Percentiles rank a stretch among this genome's conserved stretches.
Evolutionary conservation across 2,329 filamentous ascomycete genomes (phyloP).

Genomic region (Teratosphaeria gauchensis): DNA sequence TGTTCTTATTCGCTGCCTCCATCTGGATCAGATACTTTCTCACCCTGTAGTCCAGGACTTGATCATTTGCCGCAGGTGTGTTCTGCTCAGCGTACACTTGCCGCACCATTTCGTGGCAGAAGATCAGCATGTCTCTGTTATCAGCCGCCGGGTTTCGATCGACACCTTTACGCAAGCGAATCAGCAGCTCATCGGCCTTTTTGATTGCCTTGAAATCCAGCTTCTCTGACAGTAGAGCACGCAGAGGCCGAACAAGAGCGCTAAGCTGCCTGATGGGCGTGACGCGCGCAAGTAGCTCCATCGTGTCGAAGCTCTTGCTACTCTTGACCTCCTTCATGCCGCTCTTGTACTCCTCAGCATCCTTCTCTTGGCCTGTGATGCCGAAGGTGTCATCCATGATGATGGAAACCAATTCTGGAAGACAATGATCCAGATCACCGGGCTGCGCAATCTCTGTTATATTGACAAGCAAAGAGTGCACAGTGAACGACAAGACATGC

Average conservation of each 20-base stretch:
- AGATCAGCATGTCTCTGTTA: conserved; percentile 74
- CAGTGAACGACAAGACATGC: conserved; percentile 87
- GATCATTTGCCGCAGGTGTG: conserved; percentile 22
- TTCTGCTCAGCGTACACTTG: conserved; percentile 54
- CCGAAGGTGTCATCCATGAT: conserved; percentile 99
- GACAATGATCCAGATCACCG: conserved; percentile 82
- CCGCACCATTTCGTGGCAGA: conserved; percentile 90
- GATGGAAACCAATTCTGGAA: conserved; percentile 66
- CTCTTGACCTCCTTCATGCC: conserved; percentile 97
- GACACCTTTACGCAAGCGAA: conserved; percentile 73
- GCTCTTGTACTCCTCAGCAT: conserved; percentile 87
- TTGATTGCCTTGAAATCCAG: conserved; percentile 72
- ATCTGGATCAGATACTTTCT: conserved; percentile 70
- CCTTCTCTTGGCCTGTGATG: conserved; percentile 84
- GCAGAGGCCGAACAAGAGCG: conserved; percentile 68
- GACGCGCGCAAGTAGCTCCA: conserved; percentile 81
- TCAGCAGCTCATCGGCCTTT: conserved; percentile 83
- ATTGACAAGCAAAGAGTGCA: conserved; percentile 79
- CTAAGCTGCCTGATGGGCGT: conserved; percentile 66
- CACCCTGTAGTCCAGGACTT: conserved; percentile 44
- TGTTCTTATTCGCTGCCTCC: conserved; percentile 64
- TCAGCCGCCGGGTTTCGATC: conserved; percentile 70
- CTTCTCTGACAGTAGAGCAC: conserved; percentile 70
- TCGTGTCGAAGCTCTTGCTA: conserved; percentile 95
- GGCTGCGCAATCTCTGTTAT: conserved; percentile 63